Evolutionary conservation across 768 basidiomycete genomes (phyloP).

Genomic region (Leccinum uliginosum): DNA sequence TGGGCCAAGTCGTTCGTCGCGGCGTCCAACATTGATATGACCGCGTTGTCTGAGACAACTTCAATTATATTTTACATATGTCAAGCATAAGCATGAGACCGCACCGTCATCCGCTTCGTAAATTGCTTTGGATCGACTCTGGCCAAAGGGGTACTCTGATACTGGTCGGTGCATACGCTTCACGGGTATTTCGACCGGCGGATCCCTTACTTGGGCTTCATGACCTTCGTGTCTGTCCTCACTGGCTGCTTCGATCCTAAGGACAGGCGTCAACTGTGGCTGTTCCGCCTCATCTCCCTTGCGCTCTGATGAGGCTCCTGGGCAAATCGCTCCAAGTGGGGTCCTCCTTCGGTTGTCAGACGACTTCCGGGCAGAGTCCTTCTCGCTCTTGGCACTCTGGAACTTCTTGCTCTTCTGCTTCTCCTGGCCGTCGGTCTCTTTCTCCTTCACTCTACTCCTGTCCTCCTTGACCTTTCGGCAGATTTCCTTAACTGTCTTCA

Average conservation of each 20-base stretch:
- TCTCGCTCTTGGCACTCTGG: slow-evolving; percentile 25
- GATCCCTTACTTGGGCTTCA: neutral
- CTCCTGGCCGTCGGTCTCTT: slow-evolving; percentile 30
- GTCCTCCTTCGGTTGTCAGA: slow-evolving; percentile 53
- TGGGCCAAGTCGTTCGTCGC: slow-evolving; percentile 78
- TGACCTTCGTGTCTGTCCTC: slow-evolving; percentile 29
- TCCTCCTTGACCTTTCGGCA: slow-evolving; percentile 36
- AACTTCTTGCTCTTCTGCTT: slow-evolving; percentile 30
- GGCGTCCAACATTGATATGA: slow-evolving; percentile 65
- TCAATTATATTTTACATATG: neutral
- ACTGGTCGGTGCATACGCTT: slow-evolving; percentile 51
- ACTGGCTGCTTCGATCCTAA: slow-evolving; percentile 52
- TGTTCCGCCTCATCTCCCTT: slow-evolving; percentile 10
- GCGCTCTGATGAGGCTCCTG: slow-evolving; percentile 30
- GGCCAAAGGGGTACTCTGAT: slow-evolving; percentile 59
- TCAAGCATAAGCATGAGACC: neutral
- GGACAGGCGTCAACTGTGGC: slow-evolving; percentile 15
- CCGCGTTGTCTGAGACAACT: slow-evolving; percentile 37
- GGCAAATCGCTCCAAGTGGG: slow-evolving; percentile 58
- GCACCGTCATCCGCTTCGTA: slow-evolving; percentile 45
- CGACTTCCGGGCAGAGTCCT: slow-evolving; percentile 38
- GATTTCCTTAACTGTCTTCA: slow-evolving; percentile 46
- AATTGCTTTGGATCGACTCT: slow-evolving; percentile 45
- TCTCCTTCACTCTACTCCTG: slow-evolving; percentile 34
- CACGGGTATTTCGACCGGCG: slow-evolving; percentile 29